These are phyloP conservation scores for Alnus rubra DNA, from an alignment of 306 rosid species.

Conservation along the genomic window DNA sequence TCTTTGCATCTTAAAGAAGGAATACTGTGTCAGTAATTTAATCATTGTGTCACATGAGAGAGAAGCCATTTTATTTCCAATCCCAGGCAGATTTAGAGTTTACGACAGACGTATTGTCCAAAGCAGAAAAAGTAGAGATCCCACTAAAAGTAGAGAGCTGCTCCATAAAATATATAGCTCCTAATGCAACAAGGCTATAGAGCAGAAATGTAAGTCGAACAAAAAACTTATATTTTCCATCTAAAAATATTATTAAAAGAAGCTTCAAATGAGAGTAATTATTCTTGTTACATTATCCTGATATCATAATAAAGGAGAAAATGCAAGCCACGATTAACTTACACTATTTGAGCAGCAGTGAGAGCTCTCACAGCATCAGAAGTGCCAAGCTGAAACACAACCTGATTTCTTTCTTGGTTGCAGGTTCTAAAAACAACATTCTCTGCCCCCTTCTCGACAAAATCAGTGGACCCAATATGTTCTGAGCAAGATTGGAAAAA, in stretches of 20 bases:
- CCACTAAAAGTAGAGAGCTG: neutral
- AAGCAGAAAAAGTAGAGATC: neutral
- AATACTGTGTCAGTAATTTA: constrained; percentile 1
- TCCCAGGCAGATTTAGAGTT: neutral
- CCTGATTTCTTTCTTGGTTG: constrained; percentile 60
- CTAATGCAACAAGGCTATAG: neutral
- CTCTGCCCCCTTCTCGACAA: constrained; percentile 80
- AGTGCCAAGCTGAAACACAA: constrained; percentile 90
- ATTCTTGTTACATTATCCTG: constrained; percentile 14
- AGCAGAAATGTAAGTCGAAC: neutral
- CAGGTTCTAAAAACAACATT: constrained; percentile 87
- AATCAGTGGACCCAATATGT: constrained; percentile 60
- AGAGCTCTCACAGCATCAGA: constrained; percentile 84
- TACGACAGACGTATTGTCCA: neutral
- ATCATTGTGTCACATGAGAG: constrained; percentile 5
- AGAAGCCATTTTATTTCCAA: neutral
- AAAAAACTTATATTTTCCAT: neutral
- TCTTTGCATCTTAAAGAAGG: constrained; percentile 60
- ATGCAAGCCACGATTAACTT: constrained; percentile 35
- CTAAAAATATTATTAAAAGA: neutral
- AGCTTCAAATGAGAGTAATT: neutral
- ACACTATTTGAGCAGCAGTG: constrained; percentile 79
- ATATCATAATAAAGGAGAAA: constrained; percentile 18
- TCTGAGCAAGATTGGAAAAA: constrained; percentile 35
- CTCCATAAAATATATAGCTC: neutral